These are phyloP conservation scores for Zalaria sp. DNA, from an alignment of 2,329 filamentous ascomycete species.

Conservation along the genomic window DNA sequence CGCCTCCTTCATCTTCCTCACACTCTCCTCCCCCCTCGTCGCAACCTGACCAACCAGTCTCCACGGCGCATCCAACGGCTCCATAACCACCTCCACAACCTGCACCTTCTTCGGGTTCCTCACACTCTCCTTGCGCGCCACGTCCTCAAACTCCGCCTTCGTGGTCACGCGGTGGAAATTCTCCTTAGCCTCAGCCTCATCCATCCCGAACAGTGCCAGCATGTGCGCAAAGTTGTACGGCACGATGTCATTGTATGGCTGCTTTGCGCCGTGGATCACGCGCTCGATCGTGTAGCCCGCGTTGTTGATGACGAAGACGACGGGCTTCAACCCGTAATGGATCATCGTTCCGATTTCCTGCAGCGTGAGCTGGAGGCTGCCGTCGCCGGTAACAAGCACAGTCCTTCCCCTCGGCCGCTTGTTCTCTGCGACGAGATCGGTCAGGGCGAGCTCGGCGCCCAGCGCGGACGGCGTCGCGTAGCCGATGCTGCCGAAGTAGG, in stretches of 20 bases:
- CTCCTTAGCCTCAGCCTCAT: constrained; percentile 10
- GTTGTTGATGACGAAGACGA: constrained; percentile 43
- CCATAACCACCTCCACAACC: constrained; percentile 28
- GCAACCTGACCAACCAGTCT: constrained; percentile 20
- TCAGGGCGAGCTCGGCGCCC: constrained; percentile 32
- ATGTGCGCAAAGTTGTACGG: constrained; percentile 24
- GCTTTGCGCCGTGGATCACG: constrained; percentile 39
- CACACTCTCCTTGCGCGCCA: constrained; percentile 18
- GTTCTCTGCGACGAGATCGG: constrained; percentile 25
- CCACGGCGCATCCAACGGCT: constrained; percentile 26
- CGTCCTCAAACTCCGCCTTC: constrained; percentile 22
- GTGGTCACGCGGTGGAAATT: constrained; percentile 23
- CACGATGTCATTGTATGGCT: constrained; percentile 39
- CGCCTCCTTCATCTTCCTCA: constrained; percentile 22
- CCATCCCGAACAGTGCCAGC: constrained; percentile 25
- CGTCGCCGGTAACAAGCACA: constrained; percentile 49
- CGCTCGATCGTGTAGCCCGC: constrained; percentile 46
- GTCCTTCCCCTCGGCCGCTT: constrained; percentile 45
- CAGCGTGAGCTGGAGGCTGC: constrained; percentile 45
- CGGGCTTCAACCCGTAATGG: constrained; percentile 33
- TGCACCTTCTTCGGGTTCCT: constrained; percentile 18
- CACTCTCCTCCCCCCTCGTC: constrained; percentile 18
- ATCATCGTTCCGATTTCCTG: constrained; percentile 55
- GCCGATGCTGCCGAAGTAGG: constrained; percentile 30
- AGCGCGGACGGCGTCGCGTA: constrained; percentile 28